phyloP scores from a whole-genome alignment of 257 asterid genomes.

The Przewalskia tangutica region DNA sequence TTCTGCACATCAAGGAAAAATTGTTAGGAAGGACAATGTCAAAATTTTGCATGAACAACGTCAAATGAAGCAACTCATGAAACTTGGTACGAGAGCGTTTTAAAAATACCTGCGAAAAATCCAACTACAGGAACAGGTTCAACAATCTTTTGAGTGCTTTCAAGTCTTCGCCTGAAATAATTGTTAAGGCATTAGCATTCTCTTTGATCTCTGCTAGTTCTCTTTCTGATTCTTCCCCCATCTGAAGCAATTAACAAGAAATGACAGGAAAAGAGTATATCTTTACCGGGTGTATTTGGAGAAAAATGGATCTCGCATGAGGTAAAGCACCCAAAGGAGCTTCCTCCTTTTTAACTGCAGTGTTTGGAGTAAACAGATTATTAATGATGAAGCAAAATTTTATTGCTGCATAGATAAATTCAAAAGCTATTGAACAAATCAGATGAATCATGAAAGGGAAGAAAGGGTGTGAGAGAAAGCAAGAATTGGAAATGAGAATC shows the following conservation, averaged over 20 bases:
- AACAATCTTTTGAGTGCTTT: conserved; percentile 47
- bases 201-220: background rate
- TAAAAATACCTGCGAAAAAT: conserved; percentile 55
- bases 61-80: background rate
- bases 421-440: background rate
- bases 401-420: background rate
- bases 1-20: conserved; percentile 34
- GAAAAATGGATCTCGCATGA: conserved; percentile 97
- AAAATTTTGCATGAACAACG: background rate
- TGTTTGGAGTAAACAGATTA: background rate
- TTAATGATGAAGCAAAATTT: background rate
- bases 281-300: conserved; percentile 69
- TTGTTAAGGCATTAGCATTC: conserved; percentile 13
- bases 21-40: background rate
- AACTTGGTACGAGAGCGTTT: background rate
- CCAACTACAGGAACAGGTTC: conserved; percentile 84
- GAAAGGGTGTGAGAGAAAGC: background rate
- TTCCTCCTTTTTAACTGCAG: conserved; percentile 78
- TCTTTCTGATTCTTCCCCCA: background rate
- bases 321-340: conserved; percentile 86
- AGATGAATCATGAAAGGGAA: background rate
- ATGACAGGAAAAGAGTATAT: background rate
- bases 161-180: conserved; percentile 64
- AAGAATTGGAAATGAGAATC: background rate
- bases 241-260: background rate